Conservation (phyloP, 1,139 yeast genomes). For the Candida pseudoviswanathii region DNA sequence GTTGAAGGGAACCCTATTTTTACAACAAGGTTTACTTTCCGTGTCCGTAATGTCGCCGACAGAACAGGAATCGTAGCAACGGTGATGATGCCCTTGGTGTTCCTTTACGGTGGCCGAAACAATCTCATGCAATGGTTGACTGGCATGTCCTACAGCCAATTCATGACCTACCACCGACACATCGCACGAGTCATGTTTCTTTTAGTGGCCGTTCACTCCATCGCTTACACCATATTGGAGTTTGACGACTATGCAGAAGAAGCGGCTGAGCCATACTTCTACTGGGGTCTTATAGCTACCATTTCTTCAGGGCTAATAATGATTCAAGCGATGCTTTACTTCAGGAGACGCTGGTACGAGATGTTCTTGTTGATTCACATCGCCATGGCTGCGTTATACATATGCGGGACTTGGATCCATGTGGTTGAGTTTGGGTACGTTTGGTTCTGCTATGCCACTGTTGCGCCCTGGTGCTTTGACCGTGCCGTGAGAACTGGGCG, state of each 20-base stretch:
- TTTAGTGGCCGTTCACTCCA: slow-evolving; percentile 43
- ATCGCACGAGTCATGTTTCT: too few species aligned
- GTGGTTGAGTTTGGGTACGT: too few species aligned
- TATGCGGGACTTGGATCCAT: slow-evolving; percentile 65
- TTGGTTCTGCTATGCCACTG: slow-evolving; percentile 32
- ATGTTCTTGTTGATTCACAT: slow-evolving; percentile 62
- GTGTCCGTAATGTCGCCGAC: slow-evolving; percentile 52
- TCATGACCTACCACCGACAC: slow-evolving; percentile 27
- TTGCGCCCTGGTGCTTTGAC: slow-evolving; percentile 67
- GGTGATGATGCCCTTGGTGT: slow-evolving; percentile 52
- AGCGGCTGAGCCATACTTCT: too few species aligned
- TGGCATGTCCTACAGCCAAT: slow-evolving; percentile 66
- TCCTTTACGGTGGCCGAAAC: slow-evolving; percentile 67
- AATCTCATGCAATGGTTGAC: slow-evolving; percentile 64
- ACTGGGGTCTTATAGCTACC: too few species aligned
- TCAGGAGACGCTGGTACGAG: slow-evolving; percentile 66
- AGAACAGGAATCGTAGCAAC: slow-evolving; percentile 50
- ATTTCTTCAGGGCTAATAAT: slow-evolving; percentile 30
- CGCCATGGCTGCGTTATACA: slow-evolving; percentile 54
- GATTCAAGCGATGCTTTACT: slow-evolving; percentile 48
- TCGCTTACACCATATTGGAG: too few species aligned
- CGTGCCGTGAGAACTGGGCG: slow-evolving; percentile 53
- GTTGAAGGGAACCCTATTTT: slow-evolving; percentile 10
- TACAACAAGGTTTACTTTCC: neutral
- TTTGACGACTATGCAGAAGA: too few species aligned